A percentile compares a stretch with the other conserved stretches of the same genome.
Conservation (phyloP, 306 rosid genomes). For the Begonia fuchsioides region DNA sequence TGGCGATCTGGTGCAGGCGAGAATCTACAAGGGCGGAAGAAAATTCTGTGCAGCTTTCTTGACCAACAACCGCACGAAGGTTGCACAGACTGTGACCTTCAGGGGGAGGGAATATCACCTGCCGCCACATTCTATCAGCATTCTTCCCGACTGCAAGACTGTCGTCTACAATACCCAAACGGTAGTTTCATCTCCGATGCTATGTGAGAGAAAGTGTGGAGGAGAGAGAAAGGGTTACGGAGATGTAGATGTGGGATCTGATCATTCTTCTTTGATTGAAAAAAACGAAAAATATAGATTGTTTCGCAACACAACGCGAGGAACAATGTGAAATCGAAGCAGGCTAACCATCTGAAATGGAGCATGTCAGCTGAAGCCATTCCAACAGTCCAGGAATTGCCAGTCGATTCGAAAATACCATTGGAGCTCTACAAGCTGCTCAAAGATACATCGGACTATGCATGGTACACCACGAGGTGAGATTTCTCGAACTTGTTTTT, state of each 20-base stretch:
- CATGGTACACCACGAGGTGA: slow-evolving; percentile 75
- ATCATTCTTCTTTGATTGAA: too few relatives aligned
- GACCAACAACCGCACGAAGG: slow-evolving; percentile 41
- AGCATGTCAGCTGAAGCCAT: slow-evolving; percentile 33
- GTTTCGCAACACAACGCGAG: slow-evolving; percentile 69
- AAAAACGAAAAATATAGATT: slow-evolving; percentile 24
- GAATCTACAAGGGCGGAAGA: slow-evolving; percentile 34
- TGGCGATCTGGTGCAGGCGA: slow-evolving; percentile 22
- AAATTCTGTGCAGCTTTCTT: slow-evolving; percentile 60
- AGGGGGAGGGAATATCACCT: slow-evolving; percentile 32
- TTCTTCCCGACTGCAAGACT: slow-evolving; percentile 87
- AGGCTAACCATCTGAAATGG: slow-evolving; percentile 48
- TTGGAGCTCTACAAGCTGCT: slow-evolving; percentile 55
- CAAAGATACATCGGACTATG: slow-evolving; percentile 68
- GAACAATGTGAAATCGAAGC: slow-evolving; percentile 22
- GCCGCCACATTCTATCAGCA: slow-evolving; percentile 60
- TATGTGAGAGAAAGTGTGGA: too few relatives aligned
- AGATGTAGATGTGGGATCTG: too few relatives aligned
- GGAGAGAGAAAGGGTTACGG: too few relatives aligned
- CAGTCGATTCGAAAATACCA: slow-evolving; percentile 9
- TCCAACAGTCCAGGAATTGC: slow-evolving; percentile 23
- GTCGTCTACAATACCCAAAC: slow-evolving; percentile 51
- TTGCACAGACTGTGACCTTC: slow-evolving; percentile 26
- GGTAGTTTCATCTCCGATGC: slow-evolving; percentile 14
- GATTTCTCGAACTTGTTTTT: slow-evolving; percentile 4